Conservation (phyloP, 2,329 filamentous ascomycete genomes). For the Arthrobotrys megalospora region DNA sequence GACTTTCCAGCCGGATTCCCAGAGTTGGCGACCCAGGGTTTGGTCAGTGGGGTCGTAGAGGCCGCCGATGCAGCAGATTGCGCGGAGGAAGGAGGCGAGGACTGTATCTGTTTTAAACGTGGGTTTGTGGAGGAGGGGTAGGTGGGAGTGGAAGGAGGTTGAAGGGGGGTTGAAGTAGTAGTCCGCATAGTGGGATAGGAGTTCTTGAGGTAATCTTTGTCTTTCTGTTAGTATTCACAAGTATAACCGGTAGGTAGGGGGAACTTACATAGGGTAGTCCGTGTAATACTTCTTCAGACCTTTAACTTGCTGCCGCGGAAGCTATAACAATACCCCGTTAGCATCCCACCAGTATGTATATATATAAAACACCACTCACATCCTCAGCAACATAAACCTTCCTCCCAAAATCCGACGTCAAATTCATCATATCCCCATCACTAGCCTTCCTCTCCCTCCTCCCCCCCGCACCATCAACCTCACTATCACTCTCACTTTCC, state of each 20-base stretch:
- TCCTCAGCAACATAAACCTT: slow-evolving; percentile 60
- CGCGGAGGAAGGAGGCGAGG: slow-evolving; percentile 63
- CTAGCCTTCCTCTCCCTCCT: slow-evolving; percentile 44
- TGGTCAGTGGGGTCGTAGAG: slow-evolving; percentile 64
- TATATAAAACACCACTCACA: slow-evolving; percentile 29
- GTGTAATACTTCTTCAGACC: slow-evolving; percentile 61
- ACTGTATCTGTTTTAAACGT: slow-evolving; percentile 63
- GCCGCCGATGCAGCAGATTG: slow-evolving; percentile 63
- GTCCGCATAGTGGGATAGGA: slow-evolving; percentile 64
- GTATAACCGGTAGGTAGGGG: background rate
- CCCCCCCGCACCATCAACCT: slow-evolving; percentile 15
- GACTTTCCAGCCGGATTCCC: slow-evolving; percentile 64
- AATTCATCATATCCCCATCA: slow-evolving; percentile 58
- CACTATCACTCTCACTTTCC: slow-evolving; percentile 46
- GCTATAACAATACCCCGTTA: slow-evolving; percentile 26
- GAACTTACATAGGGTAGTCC: slow-evolving; percentile 57
- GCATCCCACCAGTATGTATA: background rate
- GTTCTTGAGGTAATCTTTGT: slow-evolving; percentile 62
- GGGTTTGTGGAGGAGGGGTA: slow-evolving; percentile 63
- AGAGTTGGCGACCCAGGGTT: slow-evolving; percentile 63
- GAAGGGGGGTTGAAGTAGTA: slow-evolving; percentile 63
- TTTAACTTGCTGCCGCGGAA: slow-evolving; percentile 57
- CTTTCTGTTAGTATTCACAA: background rate
- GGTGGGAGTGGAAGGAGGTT: slow-evolving; percentile 63
- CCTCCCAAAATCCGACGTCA: slow-evolving; percentile 58